A percentile compares a stretch with the other conserved stretches of the same genome.
These are phyloP conservation scores for Aeschynomene evenia DNA, from an alignment of 306 rosid genomes.

Conservation along the genomic window DNA sequence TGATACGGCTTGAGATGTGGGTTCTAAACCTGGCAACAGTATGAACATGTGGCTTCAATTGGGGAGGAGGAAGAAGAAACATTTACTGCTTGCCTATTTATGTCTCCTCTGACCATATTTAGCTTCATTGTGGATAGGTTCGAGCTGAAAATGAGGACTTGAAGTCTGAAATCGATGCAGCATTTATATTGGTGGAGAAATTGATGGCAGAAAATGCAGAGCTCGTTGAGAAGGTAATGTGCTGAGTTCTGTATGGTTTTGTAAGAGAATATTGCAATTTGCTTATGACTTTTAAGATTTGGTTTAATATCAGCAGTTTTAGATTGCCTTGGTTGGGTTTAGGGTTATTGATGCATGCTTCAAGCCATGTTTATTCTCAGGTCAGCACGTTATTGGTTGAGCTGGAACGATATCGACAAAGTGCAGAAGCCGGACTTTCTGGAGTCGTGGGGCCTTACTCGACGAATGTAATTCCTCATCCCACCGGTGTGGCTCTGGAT, in stretches of 20 bases:
- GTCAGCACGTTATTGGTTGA: constrained; percentile 57
- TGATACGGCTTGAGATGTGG: constrained; percentile 8
- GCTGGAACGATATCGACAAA: constrained; percentile 43
- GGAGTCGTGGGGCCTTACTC: constrained; percentile 31
- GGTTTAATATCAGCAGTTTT: constrained; percentile 6
- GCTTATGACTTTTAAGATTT: background rate
- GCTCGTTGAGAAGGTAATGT: constrained; percentile 85
- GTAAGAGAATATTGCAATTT: background rate
- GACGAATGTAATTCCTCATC: constrained; percentile 29
- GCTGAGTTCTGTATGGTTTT: constrained; percentile 3
- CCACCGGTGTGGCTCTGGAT: constrained; percentile 16
- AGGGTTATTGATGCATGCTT: constrained; percentile 12
- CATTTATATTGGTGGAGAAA: constrained; percentile 61
- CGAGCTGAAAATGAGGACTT: constrained; percentile 52
- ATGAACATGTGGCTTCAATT: constrained; percentile 15
- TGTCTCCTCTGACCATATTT: constrained; percentile 27
- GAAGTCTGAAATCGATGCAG: constrained; percentile 74
- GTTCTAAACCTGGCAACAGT: constrained; percentile 1
- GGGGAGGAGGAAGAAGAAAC: constrained; percentile 12
- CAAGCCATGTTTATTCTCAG: constrained; percentile 35
- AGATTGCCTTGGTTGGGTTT: constrained; percentile 24
- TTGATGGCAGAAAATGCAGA: constrained; percentile 75
- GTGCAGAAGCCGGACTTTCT: constrained; percentile 33
- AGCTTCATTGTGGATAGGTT: constrained; percentile 35
- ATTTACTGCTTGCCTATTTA: constrained; percentile 14